Base-by-base conservation (phyloP, 108 stramenopile species). In the Craspedostauros australis region DNA sequence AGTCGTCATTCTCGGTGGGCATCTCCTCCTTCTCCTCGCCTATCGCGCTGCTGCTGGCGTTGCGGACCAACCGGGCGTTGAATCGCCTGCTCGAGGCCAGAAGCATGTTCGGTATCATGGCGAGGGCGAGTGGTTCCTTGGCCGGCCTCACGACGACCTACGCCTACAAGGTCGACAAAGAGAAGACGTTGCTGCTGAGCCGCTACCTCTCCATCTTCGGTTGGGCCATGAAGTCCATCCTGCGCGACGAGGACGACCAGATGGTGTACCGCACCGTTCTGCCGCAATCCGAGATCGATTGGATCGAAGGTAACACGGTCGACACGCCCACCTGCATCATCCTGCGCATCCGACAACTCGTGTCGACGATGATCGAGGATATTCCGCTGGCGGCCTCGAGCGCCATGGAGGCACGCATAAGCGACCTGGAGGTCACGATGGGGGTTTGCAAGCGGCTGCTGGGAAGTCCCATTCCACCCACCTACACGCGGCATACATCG, bases 381-480 rank as follows among this genome's bases (percentile, higher is more conserved):
- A 29, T 63, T 21, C 51, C 62, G 14, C 21, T 46, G 36, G 62
- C 40, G 5, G 52, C 52, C 39, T 24, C 51, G 2, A 14, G 54
- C 11, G 29, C 40, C 18, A 54, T 69, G 26, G 68, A 61, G 49
- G 30, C 54, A 19, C 52, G 64, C 14, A 21, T 72, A 39, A 19
- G 29, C 12, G 53, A 72, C 54, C 27, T 66, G 21, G 66, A 73
- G 33, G n/a, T 9, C 15, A n/a, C 29, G 4, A 38, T 63, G 21
- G 73, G 67, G 9, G 51, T 39, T 15, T 68, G 66, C 31, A 38
- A 57, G 22, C 66, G 67, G 5, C 39, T 75, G 28, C 15, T 46
- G 18, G 70, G 65, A 0, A 54, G 57, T 32, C 78, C 78, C 11
- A 67, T 74, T 38, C 78, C 78, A 21, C 73, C 70, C n/a, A 60